These are phyloP conservation scores for Rubroboletus pulcherrimus DNA, from an alignment of 768 basidiomycete species.

Conservation along the genomic window DNA sequence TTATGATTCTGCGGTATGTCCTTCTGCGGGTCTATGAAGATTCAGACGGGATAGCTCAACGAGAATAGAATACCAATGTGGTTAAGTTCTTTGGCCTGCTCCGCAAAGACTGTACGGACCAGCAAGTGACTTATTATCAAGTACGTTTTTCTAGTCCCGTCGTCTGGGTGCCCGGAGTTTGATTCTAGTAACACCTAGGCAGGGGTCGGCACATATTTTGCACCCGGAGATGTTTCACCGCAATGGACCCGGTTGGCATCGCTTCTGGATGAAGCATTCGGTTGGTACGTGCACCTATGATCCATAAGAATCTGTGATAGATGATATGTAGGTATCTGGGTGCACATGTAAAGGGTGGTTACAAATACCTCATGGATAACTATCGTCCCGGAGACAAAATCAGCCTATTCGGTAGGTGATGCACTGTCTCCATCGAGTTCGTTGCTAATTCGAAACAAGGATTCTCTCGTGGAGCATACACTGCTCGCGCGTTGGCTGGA, in stretches of 20 bases:
- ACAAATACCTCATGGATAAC: conserved; percentile 76
- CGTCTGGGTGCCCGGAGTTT: background rate
- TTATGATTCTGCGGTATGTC: conserved; percentile 45
- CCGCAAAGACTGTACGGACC: conserved; percentile 48
- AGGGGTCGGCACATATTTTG: conserved; percentile 49
- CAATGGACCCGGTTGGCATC: conserved; percentile 56
- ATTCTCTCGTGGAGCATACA: conserved; percentile 72
- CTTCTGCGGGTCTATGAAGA: background rate
- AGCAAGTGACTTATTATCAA: conserved; percentile 71
- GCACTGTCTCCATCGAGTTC: background rate
- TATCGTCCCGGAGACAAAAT: conserved; percentile 70
- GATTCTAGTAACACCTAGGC: conserved; percentile 28
- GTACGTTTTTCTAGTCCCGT: conserved; percentile 30
- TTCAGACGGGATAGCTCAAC: background rate
- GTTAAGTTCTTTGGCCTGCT: conserved; percentile 68
- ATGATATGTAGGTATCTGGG: conserved; percentile 56
- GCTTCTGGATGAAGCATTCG: conserved; percentile 63
- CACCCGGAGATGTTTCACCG: conserved; percentile 65
- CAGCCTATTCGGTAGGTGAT: conserved; percentile 59
- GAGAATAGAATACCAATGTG: conserved; percentile 57
- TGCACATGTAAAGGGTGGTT: conserved; percentile 70
- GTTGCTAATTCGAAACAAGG: conserved; percentile 38
- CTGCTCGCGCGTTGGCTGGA: conserved; percentile 69
- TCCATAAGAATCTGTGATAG: background rate
- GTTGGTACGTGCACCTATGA: conserved; percentile 47